Base-by-base conservation (phyloP, 805 yeast genomes). In the Kluyveromyces aestuarii region DNA sequence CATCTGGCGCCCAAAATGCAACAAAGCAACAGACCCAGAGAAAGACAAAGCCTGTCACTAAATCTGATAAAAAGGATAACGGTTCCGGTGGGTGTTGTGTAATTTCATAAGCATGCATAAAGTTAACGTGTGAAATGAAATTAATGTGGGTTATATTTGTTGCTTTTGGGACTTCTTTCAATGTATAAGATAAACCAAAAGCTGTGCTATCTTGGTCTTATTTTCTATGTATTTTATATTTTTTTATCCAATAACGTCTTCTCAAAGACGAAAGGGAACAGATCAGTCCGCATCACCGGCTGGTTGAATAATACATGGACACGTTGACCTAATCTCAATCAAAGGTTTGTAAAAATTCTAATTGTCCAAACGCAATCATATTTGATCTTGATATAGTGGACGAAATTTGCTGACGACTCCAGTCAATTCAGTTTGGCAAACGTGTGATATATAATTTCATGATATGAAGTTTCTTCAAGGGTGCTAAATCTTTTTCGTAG, bases 51-150 rank as follows among this genome's bases (percentile, higher is more conserved):
- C 9, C 44, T 21, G 36, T 27, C 7, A 11, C 50, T 7, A 45
- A 44, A 21, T 13, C 44, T 17, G n/a, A 39, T 18, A 16, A 45
- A 19, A 39, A 44, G 6, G 52, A 57, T 47, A 50, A 50, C 41
- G 52, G 64, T 19, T 55, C 59, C 14, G 67, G 70, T 48, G 62
- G 65, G 8, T 69, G 73, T 55, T 68, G 72, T 60, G 51, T 61
- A 17, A 64, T 67, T 48, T 54, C 51, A 33, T 56, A 50, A 46
- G 36, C 6, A 8, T 21, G 40, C 17, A 8, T 37, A 17, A 16
- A 19, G 2, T 19, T 37, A 2, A 10, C 40, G 25, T 6, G 13
- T 2, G 18, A 13, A 37, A 37, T 21, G 25, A 21, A 35, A 35
- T 35, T n/a, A 14, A 13, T 35, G 3, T 35, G 37, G 16, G 16